Base-by-base conservation (phyloP, 2,329 filamentous ascomycete species). In the Hypoxylon sp. region DNA sequence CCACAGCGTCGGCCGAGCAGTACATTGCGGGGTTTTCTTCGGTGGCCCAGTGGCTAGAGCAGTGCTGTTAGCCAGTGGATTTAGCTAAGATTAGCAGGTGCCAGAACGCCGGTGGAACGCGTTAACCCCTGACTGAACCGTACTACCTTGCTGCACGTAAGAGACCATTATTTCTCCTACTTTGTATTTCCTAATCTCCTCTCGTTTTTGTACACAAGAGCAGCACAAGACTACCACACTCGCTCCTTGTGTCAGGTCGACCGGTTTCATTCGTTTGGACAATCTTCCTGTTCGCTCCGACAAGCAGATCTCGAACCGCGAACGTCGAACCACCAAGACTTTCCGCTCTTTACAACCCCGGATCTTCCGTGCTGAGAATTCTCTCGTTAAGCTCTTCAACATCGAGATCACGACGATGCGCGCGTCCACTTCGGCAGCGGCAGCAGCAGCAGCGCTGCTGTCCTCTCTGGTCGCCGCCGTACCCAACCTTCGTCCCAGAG, bases 401-500 rank as follows among this genome's bases (percentile, higher is more conserved):
- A 35, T 33, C 9, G 11, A 45, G 26, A 38, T 31, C 26, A 18
- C 43, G 9, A 55, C n/a, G 3, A 69, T 72, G 69, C 52, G 55
- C 31, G 47, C 46, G 26, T 53, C 66, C 20, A 47, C 31, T 18
- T 66, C 68, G 37, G 20, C 64, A 13, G 54, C 64, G 5, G 66
- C 63, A 15, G 50, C 64, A 20, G 55, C 63, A 15, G 50, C 64
- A 20, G 55, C 63, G 27, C 43, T 69, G 63, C 64, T 72, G 55
- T 62, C 66, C 20, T 63, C 68, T n/a, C 47, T 67, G 6, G 62
- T 55, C 10, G 60, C 62, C 21, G 69, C 69, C 11, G 46, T 65
- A 18, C 69, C 70, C n/a, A 69, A 71, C 26, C 18, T 66, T 35
- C 56, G 46, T 45, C 58, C 58, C 21, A 61, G 67, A 51, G 43